Conservation (phyloP, 2,329 filamentous ascomycete genomes). For the Pseudofabraea citricarpa region DNA sequence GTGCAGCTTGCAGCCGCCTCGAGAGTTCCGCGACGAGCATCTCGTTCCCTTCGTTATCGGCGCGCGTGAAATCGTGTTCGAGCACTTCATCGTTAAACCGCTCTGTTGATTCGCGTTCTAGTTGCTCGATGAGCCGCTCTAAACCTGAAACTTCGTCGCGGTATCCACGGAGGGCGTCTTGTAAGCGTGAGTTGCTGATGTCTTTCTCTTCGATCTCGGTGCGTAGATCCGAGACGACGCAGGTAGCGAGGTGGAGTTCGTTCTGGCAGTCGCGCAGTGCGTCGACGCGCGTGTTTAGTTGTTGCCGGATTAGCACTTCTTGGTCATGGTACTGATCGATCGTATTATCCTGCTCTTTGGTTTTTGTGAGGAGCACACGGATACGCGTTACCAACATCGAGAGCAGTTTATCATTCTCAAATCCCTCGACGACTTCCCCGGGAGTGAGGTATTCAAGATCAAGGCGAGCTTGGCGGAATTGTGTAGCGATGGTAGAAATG, state of each 20-base stretch:
- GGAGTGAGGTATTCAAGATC: slow-evolving; percentile 59
- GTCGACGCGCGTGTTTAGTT: slow-evolving; percentile 47
- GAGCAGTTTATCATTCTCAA: slow-evolving; percentile 43
- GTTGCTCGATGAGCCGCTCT: slow-evolving; percentile 42
- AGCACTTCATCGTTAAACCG: slow-evolving; percentile 28
- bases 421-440: slow-evolving; percentile 49
- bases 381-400: slow-evolving; percentile 48
- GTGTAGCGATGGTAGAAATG: slow-evolving; percentile 39
- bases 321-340: slow-evolving; percentile 57
- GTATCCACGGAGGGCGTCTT: slow-evolving; percentile 48
- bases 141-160: slow-evolving; percentile 48
- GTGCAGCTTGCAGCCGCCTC: slow-evolving; percentile 35
- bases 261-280: slow-evolving; percentile 44
- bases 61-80: slow-evolving; percentile 21
- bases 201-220: slow-evolving; percentile 30
- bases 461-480: slow-evolving; percentile 52
- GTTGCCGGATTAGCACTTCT: slow-evolving; percentile 50
- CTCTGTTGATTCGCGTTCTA: slow-evolving; percentile 35
- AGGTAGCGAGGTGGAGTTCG: slow-evolving; percentile 30
- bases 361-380: slow-evolving; percentile 41
- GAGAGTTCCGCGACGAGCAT: slow-evolving; percentile 38
- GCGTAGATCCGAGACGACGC: slow-evolving; percentile 10
- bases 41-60: slow-evolving; percentile 32
- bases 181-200: slow-evolving; percentile 43
- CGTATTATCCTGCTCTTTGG: slow-evolving; percentile 43